These are phyloP conservation scores for Leavenworthia alabamica DNA, from an alignment of 345 rosid genomes.

Conservation along the genomic window DNA sequence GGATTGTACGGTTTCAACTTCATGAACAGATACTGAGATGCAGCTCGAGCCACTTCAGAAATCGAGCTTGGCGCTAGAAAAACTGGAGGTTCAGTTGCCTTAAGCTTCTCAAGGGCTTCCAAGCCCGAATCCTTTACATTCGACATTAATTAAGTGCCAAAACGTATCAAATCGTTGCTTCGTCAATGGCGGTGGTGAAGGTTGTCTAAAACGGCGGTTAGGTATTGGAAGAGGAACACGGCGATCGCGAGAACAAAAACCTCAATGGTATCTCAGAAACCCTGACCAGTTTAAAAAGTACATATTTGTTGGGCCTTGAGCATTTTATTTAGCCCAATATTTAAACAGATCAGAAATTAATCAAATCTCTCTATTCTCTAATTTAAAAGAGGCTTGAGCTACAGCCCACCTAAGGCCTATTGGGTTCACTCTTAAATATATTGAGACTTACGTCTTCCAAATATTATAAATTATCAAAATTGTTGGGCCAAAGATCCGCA, in stretches of 20 bases:
- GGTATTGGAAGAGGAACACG: constrained; percentile 3
- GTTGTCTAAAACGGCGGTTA: background rate
- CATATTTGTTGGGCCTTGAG: background rate
- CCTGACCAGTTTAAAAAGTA: background rate
- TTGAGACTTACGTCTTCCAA: background rate
- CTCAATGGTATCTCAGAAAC: constrained; percentile 2
- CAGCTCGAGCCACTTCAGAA: constrained; percentile 46
- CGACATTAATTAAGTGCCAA: constrained; percentile 31
- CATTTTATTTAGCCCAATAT: background rate
- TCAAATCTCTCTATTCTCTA: background rate
- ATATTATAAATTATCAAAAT: background rate
- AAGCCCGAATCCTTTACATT: constrained; percentile 35
- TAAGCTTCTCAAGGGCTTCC: constrained; percentile 47
- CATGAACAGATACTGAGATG: constrained; percentile 54
- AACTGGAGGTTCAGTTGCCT: constrained; percentile 57
- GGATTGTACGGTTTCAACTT: constrained; percentile 46
- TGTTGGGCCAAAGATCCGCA: background rate
- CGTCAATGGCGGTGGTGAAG: background rate
- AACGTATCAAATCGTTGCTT: background rate
- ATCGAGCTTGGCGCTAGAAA: constrained; percentile 64
- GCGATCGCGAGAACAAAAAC: constrained; percentile 1
- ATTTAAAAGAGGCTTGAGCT: too few species aligned
- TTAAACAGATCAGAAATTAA: too few species aligned
- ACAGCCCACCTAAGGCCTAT: background rate
- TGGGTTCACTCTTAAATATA: background rate